phyloP scores from a whole-genome alignment of 148 eudicot genomes.

The Amaranthus palmeri region DNA sequence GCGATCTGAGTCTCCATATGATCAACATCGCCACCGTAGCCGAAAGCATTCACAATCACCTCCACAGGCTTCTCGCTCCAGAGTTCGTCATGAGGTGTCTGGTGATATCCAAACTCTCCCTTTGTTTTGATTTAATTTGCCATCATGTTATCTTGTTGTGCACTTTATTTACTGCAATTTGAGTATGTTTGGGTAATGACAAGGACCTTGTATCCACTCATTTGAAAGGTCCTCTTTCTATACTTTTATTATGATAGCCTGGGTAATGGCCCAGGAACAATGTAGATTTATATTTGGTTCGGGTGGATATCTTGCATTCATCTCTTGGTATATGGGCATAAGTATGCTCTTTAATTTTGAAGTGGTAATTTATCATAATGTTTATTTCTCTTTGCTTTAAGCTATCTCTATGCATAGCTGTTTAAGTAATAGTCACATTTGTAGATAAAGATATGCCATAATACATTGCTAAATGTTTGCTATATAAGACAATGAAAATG shows the following conservation, averaged over 20 bases:
- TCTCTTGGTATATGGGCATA: neutral
- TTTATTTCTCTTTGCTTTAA: too few relatives aligned
- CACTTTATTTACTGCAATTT: neutral
- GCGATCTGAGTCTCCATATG: slow-evolving; percentile 58
- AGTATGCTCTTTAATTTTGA: neutral
- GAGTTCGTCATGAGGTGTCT: slow-evolving; percentile 84
- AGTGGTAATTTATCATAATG: too few relatives aligned
- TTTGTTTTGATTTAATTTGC: slow-evolving; percentile 8
- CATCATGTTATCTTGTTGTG: neutral
- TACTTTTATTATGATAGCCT: neutral
- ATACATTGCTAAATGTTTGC: too few relatives aligned
- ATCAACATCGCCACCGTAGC: slow-evolving; percentile 53
- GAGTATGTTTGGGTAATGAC: neutral
- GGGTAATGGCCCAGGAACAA: neutral
- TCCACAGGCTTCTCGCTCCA: slow-evolving; percentile 35
- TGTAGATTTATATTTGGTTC: neutral
- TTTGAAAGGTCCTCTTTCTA: neutral
- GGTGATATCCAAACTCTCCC: slow-evolving; percentile 71
- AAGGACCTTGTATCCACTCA: neutral
- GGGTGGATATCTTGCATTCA: neutral
- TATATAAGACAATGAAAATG: too few relatives aligned
- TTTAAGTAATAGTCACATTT: too few relatives aligned
- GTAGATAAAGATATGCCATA: too few relatives aligned
- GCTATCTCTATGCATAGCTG: too few relatives aligned
- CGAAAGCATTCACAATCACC: slow-evolving; percentile 76